Base-by-base conservation (phyloP, 805 yeast genomes). In the Ogataea nonfermentans region DNA sequence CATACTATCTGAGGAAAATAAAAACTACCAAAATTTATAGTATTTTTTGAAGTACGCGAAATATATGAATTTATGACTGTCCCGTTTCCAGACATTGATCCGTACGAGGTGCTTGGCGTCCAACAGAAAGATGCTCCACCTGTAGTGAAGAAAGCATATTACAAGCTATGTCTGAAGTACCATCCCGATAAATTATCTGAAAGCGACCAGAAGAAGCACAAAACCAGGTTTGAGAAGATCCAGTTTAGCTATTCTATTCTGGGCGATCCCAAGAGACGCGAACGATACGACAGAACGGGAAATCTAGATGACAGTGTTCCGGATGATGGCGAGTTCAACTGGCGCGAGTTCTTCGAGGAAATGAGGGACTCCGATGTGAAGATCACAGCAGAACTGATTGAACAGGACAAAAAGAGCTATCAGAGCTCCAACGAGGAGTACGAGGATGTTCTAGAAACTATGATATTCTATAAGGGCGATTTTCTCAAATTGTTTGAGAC, bases 231-330 rank as follows among this genome's bases (percentile, higher is more conserved):
- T 59, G 84, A 87, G 35, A 64, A 75, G 49, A 71, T 88, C 13
- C 90, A 86, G 56, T 80, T 85, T 52, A 81, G 95, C 14, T 86
- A 84, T 57, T 67, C 81, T 29, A 70, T 88, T 0, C 64, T 88
- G 17, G 68, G 77, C 19, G 93, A 88, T 53, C 65, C 71, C 0
- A 57, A 61, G 25, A 72, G 75, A 46, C 67, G 87, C 20, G 66
- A 66, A 30, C 59, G 74, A 14, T 88, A 76, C 55, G 95, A 88
- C 52, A 55, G 60, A n/a, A 82, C 91, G 0, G 95, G 95, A 1
- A 69, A 78, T 2, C 55, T 80, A 22, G 73, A 68, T 6, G 79
- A 73, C 2, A 56, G 53, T 28, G 51, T 27, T 9, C 35, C 43
- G 25, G 44, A 46, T 28, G 65, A 56, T 24, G 72, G 67, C 10